A percentile compares a stretch with the other conserved stretches of the same genome.
Evolutionary conservation across 1,284 basidiomycete genomes (phyloP).

Genomic region (Papiliotrema fonsecae): DNA sequence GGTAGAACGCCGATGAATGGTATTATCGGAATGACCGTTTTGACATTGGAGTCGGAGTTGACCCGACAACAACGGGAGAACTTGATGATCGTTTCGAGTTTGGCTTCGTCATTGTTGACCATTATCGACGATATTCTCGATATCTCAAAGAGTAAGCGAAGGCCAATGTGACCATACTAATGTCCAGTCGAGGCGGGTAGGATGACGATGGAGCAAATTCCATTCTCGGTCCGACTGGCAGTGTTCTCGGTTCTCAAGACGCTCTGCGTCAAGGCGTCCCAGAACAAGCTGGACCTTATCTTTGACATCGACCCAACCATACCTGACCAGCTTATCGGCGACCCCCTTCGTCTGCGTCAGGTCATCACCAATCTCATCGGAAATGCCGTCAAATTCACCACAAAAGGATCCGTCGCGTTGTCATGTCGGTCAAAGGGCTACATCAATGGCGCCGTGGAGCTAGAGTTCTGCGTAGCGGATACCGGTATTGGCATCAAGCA

Average conservation of each 20-base stretch:
- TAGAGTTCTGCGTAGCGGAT: conserved; percentile 97
- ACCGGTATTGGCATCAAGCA: conserved; percentile 99
- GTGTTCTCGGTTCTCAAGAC: conserved; percentile 98
- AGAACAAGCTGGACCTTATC: conserved; percentile 94
- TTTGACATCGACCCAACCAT: conserved; percentile 96
- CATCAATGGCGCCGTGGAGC: conserved; percentile 72
- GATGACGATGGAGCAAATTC: conserved; percentile 99
- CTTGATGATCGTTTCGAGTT: conserved; percentile 87
- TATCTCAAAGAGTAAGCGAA: conserved; percentile 88
- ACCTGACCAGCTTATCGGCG: conserved; percentile 94
- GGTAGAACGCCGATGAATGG: conserved; percentile 94
- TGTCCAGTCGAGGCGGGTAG: conserved; percentile 86
- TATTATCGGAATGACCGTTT: conserved; percentile 92
- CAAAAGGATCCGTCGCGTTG: conserved; percentile 84
- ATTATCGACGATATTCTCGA: conserved; percentile 99
- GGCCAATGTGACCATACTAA: neutral
- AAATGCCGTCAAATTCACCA: conserved; percentile 95
- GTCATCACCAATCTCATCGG: conserved; percentile 82
- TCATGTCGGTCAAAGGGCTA: conserved; percentile 66
- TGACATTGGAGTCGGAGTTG: conserved; percentile 67
- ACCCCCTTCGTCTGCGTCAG: conserved; percentile 86
- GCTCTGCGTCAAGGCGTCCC: conserved; percentile 93
- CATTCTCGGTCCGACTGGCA: conserved; percentile 94
- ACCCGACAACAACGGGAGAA: conserved; percentile 95
- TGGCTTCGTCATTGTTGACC: conserved; percentile 86